Conservation (phyloP, 345 rosid species). For the Hibiscus tridactylites region DNA sequence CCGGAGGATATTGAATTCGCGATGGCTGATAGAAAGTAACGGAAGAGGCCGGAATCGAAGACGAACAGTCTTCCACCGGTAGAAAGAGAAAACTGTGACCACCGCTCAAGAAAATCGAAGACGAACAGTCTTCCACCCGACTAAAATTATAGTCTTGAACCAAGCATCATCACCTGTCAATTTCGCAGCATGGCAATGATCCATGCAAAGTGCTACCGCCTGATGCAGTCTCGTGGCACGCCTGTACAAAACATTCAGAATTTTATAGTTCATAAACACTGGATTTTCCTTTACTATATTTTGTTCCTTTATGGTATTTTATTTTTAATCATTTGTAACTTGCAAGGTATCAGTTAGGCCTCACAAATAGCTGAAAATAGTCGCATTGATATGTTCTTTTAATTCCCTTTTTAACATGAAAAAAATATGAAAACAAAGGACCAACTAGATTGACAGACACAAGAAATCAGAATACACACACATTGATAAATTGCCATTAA, state of each 20-base stretch:
- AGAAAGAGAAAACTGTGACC: too few relatives aligned
- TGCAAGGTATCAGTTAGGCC: background rate
- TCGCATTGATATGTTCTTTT: background rate
- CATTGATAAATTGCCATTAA: background rate
- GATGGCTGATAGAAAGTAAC: too few relatives aligned
- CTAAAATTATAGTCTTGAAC: conserved; percentile 82
- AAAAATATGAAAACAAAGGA: too few relatives aligned
- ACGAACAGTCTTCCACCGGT: too few relatives aligned
- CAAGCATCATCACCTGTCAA: conserved; percentile 59
- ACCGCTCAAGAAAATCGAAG: too few relatives aligned
- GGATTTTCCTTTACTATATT: background rate
- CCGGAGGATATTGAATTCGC: too few relatives aligned
- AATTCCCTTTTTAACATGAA: background rate
- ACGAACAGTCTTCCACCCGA: conserved; percentile 37
- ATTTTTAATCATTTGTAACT: background rate
- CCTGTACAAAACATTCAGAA: conserved; percentile 24
- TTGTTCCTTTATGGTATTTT: background rate
- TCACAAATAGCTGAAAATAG: background rate
- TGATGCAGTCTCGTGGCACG: conserved; percentile 77
- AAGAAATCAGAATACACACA: background rate
- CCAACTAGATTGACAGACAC: background rate
- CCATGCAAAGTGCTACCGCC: conserved; percentile 86
- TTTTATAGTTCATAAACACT: background rate
- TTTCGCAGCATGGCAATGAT: conserved; percentile 69
- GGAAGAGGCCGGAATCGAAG: too few relatives aligned